phyloP scores from a whole-genome alignment of 805 yeast genomes.

The Limtongozyma cylindracea region DNA sequence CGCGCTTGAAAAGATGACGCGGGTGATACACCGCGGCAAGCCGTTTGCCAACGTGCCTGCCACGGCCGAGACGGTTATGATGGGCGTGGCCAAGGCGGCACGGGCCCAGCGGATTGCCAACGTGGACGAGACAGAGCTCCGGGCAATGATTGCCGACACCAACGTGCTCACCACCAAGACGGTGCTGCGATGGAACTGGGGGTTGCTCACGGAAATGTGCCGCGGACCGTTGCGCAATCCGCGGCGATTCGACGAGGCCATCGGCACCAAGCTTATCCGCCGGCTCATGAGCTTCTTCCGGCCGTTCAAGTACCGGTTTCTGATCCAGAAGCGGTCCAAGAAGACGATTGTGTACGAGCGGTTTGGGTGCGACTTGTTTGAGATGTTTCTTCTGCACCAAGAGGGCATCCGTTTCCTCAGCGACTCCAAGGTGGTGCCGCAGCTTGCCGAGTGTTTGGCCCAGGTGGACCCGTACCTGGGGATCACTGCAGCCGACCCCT shows the following conservation, averaged over 20 bases:
- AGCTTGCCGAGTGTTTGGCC: slow-evolving; percentile 71
- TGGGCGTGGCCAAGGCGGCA: too few species aligned
- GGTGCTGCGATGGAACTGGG: slow-evolving; percentile 68
- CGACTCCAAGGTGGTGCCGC: slow-evolving; percentile 63
- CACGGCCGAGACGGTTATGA: too few species aligned
- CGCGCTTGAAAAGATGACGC: too few species aligned
- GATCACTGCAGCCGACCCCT: slow-evolving; percentile 43
- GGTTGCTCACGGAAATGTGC: slow-evolving; percentile 37
- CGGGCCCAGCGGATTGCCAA: too few species aligned
- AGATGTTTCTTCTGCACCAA: slow-evolving; percentile 28
- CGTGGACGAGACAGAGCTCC: slow-evolving; percentile 40
- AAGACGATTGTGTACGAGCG: slow-evolving; percentile 33
- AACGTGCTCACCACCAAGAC: slow-evolving; percentile 57
- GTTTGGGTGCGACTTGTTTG: slow-evolving; percentile 60
- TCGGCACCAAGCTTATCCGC: slow-evolving; percentile 68
- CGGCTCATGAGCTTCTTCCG: slow-evolving; percentile 67
- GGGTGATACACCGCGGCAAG: too few species aligned
- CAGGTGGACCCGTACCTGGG: slow-evolving; percentile 69
- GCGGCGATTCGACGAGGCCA: slow-evolving; percentile 51
- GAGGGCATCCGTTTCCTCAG: slow-evolving; percentile 44
- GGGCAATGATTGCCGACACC: slow-evolving; percentile 37
- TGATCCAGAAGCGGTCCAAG: slow-evolving; percentile 18
- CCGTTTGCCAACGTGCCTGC: too few species aligned
- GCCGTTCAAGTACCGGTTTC: slow-evolving; percentile 72
- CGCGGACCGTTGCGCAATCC: slow-evolving; percentile 66